Conservation (phyloP, 768 basidiomycete species). For the Kwoniella sp. region DNA sequence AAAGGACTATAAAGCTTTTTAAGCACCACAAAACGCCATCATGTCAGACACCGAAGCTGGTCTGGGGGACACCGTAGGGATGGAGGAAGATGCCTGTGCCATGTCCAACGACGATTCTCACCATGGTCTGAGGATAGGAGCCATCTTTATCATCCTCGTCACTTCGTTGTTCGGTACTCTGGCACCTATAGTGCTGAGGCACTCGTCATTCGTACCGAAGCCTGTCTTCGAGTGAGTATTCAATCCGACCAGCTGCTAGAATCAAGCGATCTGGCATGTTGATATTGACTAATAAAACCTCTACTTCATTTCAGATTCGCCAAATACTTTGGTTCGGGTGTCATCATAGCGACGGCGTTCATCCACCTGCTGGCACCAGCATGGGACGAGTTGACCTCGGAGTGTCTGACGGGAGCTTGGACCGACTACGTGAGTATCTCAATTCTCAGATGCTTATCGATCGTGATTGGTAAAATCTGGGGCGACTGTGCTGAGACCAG, state of each 20-base stretch:
- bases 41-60: slow-evolving; percentile 1
- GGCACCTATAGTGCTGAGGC: slow-evolving; percentile 44
- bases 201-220: slow-evolving; percentile 60
- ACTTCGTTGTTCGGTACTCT: slow-evolving; percentile 50
- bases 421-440: slow-evolving; percentile 67
- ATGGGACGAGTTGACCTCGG: slow-evolving; percentile 68
- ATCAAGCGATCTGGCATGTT: too few species aligned
- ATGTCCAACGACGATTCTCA: slow-evolving; percentile 31
- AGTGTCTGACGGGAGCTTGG: slow-evolving; percentile 75
- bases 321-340: slow-evolving; percentile 88
- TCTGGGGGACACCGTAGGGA: neutral
- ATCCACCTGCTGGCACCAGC: slow-evolving; percentile 71
- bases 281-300: slow-evolving; percentile 1
- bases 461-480: neutral
- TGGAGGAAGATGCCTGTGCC: slow-evolving; percentile 45
- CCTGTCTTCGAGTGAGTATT: slow-evolving; percentile 68
- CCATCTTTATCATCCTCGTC: slow-evolving; percentile 56
- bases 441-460: too few species aligned
- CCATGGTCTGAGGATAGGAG: slow-evolving; percentile 46
- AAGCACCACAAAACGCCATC: neutral
- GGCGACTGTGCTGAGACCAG: slow-evolving; percentile 1
- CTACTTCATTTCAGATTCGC: slow-evolving; percentile 66
- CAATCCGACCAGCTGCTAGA: too few species aligned
- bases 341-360: slow-evolving; percentile 75
- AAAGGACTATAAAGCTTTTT: too few species aligned